Evolutionary conservation across 768 basidiomycete species (phyloP), one percentile per base, ranked within the genome.

Genomic region (Tylopilus felleus): DNA sequence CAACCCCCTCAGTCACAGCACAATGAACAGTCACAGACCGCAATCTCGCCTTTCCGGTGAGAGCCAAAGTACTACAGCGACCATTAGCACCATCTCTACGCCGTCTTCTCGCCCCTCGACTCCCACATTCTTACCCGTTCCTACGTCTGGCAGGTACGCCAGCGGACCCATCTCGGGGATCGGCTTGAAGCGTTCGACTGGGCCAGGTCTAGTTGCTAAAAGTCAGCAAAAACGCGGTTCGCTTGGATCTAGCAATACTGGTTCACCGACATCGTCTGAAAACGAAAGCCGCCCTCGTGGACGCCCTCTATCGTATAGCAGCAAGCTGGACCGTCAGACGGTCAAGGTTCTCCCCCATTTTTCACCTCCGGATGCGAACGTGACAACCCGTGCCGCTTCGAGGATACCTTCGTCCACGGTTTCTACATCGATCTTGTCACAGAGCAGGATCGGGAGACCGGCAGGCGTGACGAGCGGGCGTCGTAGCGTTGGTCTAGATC

Each of bases 81-180:
- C 78, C 27, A 70, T 79, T 19, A 84, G 81, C 58, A 81, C 85
- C 12, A 80, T 88, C 46, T 78, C 84, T 10, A 83, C 86, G 5
- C 80, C 87, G 17, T 73, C 77, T 5, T 88, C 87, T 36, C 82
- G 89, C 2, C 89, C 89, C 9, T 68, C 84, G 21, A 88, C 89
- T 22, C 89, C 89, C 9, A 89, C 88, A 17, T 85, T 86, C 61
- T 75, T 91, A 23, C 88, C 88, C n/a, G 59, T 89, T 28, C 85
- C 88, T 3, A 77, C 81, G 23, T 70, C 75, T 25, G 73, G 80
- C 36, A 54, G 81, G 22, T 80, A 82, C 55, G 64, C 73, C n/a
- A 72, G 73, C 29, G 62, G 73, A 41, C 28, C 52, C 28, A 47
- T 47, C 25, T 41, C 74, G 21, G 77, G 76, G 12, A 68, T 71